Percentiles rank a stretch among this genome's conserved stretches.
phyloP scores from a whole-genome alignment of 768 basidiomycete genomes.

The Phlebiopsis flavidoalba region DNA sequence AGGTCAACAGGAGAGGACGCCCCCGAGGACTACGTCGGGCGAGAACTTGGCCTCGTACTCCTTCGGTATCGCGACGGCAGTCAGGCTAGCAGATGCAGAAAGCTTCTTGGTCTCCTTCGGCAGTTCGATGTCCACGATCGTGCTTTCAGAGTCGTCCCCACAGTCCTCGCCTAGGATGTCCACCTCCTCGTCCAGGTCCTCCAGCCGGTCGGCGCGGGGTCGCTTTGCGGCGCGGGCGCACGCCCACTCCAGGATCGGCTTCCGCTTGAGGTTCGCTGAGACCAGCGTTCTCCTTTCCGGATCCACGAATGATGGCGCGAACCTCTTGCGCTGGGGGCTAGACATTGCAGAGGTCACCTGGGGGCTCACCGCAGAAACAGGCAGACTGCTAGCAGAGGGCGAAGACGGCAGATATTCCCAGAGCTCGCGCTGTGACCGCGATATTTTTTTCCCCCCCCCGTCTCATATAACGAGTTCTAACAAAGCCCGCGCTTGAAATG shows the following conservation, averaged over 20 bases:
- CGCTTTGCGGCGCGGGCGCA: slow-evolving; percentile 37
- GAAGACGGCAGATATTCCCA: slow-evolving; percentile 27
- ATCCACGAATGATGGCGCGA: slow-evolving; percentile 2
- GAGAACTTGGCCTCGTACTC: slow-evolving; percentile 20
- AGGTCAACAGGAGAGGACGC: slow-evolving; percentile 25
- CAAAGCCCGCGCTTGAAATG: too few relatives aligned
- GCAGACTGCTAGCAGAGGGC: slow-evolving; percentile 6
- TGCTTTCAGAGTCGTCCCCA: background rate
- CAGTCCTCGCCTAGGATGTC: background rate
- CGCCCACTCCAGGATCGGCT: slow-evolving; percentile 40
- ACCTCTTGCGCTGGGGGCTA: slow-evolving; percentile 13
- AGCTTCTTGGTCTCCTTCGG: background rate
- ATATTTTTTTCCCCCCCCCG: too few relatives aligned
- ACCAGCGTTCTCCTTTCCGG: background rate
- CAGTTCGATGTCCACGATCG: background rate
- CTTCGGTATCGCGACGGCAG: slow-evolving; percentile 12
- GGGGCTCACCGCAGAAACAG: background rate
- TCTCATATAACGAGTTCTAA: too few relatives aligned
- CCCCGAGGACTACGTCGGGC: slow-evolving; percentile 25
- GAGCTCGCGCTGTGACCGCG: slow-evolving; percentile 23
- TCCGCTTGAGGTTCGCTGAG: slow-evolving; percentile 15
- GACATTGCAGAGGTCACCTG: slow-evolving; percentile 8
- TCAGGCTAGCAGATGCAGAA: background rate
- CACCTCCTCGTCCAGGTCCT: slow-evolving; percentile 14
- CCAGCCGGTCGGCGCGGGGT: slow-evolving; percentile 17